Conservation (phyloP, 176 grass and related monocot species). For the Oryza meyeriana region DNA sequence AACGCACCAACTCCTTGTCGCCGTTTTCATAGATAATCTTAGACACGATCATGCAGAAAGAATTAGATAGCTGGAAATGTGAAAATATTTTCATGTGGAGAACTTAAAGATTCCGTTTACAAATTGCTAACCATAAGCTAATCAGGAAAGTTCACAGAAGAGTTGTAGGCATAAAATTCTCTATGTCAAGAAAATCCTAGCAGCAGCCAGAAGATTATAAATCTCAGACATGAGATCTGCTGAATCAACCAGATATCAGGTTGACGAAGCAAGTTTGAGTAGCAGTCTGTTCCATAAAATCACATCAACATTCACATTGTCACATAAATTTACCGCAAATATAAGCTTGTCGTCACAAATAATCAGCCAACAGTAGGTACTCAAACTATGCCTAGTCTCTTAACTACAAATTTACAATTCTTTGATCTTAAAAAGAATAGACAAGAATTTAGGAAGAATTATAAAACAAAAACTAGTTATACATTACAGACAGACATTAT, state of each 20-base stretch:
- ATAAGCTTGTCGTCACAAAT: not conserved
- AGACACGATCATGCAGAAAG: not conserved
- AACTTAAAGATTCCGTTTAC: not conserved
- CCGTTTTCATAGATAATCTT: conserved; percentile 51
- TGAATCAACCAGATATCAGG: not conserved
- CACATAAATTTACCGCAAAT: not conserved
- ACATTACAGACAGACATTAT: not conserved
- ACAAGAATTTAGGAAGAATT: not conserved
- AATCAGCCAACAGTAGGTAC: not conserved
- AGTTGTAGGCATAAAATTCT: not conserved
- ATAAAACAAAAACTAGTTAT: not conserved
- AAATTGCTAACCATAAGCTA: conserved; percentile 1
- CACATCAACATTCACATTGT: not conserved
- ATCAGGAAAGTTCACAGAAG: not conserved
- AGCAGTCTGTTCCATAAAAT: not conserved
- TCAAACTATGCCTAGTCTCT: not conserved
- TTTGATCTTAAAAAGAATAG: not conserved
- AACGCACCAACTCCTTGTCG: conserved; percentile 37
- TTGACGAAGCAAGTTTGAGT: not conserved
- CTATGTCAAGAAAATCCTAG: not conserved
- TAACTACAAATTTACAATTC: not conserved
- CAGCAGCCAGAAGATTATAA: not conserved
- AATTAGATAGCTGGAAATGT: conserved; percentile 4
- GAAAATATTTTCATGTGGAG: not conserved
- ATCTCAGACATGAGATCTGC: not conserved